Evolutionary conservation across 169 alveolate genomes (phyloP).

Genomic region (Perkinsus marinus): DNA sequence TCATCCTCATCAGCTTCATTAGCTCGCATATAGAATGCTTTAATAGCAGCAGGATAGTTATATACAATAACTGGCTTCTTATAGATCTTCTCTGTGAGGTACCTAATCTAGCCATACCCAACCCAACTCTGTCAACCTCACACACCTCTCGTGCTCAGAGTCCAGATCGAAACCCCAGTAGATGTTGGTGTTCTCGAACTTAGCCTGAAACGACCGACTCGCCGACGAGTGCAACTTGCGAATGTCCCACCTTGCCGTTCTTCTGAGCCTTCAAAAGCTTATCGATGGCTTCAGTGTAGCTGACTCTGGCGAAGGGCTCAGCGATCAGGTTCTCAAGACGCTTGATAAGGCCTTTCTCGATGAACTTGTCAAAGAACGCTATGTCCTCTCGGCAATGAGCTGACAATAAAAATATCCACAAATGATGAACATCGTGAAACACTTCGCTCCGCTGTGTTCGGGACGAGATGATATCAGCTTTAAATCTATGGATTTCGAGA

Average conservation of each 20-base stretch:
- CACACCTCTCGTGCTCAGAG: slow-evolving; percentile 89
- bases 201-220: neutral
- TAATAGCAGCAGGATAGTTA: slow-evolving; percentile 93
- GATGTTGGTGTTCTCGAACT: slow-evolving; percentile 10
- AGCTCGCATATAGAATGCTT: slow-evolving; percentile 83
- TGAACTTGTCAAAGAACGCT: slow-evolving; percentile 57
- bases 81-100: slow-evolving; percentile 79
- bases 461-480: too few species aligned
- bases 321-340: slow-evolving; percentile 57
- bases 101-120: too few species aligned
- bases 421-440: too few species aligned
- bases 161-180: slow-evolving; percentile 94
- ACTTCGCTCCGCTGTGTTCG: too few species aligned
- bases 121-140: too few species aligned
- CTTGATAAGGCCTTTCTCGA: slow-evolving; percentile 73
- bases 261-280: slow-evolving; percentile 33
- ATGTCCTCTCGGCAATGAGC: slow-evolving; percentile 80
- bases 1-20: slow-evolving; percentile 7
- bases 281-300: slow-evolving; percentile 91
- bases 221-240: too few species aligned
- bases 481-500: too few species aligned
- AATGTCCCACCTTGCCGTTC: neutral
- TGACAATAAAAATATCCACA: too few species aligned
- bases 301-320: slow-evolving; percentile 80
- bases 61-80: slow-evolving; percentile 91